Conservation (phyloP, 768 basidiomycete species). For the Phlebiopsis gigantea region DNA sequence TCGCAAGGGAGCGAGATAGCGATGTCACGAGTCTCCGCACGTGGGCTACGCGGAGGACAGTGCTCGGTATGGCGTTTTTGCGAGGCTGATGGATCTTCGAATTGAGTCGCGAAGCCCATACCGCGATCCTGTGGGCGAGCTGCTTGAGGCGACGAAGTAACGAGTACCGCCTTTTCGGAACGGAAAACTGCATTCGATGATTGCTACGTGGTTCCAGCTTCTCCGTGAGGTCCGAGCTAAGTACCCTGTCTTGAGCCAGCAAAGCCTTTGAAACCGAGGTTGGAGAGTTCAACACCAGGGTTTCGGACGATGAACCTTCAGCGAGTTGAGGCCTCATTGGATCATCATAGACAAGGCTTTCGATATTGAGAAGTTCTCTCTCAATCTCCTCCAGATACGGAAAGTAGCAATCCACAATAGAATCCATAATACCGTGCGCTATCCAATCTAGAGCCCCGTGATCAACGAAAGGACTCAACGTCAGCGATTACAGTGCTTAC, state of each 20-base stretch:
- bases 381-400: slow-evolving; percentile 79
- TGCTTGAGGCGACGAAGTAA: slow-evolving; percentile 6
- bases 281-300: background rate
- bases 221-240: background rate
- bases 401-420: slow-evolving; percentile 91
- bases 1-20: slow-evolving; percentile 64
- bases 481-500: slow-evolving; percentile 32
- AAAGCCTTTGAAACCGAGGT: background rate
- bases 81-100: slow-evolving; percentile 15
- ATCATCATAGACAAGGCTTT: slow-evolving; percentile 52
- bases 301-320: background rate
- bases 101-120: too few species aligned
- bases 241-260: background rate
- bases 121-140: background rate
- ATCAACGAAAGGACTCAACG: background rate
- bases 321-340: background rate
- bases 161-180: slow-evolving; percentile 2
- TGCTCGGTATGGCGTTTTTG: slow-evolving; percentile 31
- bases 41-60: slow-evolving; percentile 73
- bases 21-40: slow-evolving; percentile 79
- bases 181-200: slow-evolving; percentile 6
- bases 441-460: slow-evolving; percentile 73
- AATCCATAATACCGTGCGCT: slow-evolving; percentile 87
- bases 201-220: background rate
- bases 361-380: slow-evolving; percentile 72